Evolutionary conservation across 2,329 filamentous ascomycete species (phyloP), one percentile per base, ranked within the genome.

Genomic region (Zasmidium angulare): DNA sequence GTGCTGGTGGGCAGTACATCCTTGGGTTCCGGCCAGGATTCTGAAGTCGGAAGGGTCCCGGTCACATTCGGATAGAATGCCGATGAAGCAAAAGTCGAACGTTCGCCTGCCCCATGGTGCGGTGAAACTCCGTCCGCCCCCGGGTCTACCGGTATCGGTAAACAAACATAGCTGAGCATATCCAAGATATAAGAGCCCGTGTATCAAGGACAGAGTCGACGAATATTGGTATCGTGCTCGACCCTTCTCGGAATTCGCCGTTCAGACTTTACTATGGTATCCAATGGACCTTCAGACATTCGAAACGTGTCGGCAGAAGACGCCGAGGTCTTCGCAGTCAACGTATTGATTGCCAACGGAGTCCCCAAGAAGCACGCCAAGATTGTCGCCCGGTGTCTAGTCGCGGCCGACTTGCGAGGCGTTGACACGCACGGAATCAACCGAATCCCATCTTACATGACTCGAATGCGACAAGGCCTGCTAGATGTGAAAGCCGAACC

Each of bases 371-470:
- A 79, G 1, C 83, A 89, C 63, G 88, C 90, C 17, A 63, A 75
- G 2, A 84, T 86, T 31, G 76, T 92, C 11, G 86, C 89, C n/a
- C 76, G 78, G 61, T 89, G 86, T 62, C 84, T 93, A 1, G 81
- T 93, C 1, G 84, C 85, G 36, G 90, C 90, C 14, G 90, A 93
- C 67, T 82, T 93, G 0, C 86, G 90, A 46, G 90, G 89, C 50
- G 86, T 93, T 24, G 90, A 93, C 70, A 91, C 89, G 0, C 90
- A 93, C 71, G 90, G 87, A 61, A 85, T 89, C 72, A 91, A 90
- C 72, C 85, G 90, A 3, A 86, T 93, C 46, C 89, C 89, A 0
- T 90, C 87, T 0, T 93, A 93, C 77, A 84, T 93, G 78, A 81
- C 84, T 55, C 86, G 90, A 19, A 83, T 93, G 63, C 85, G 88